Percentiles rank a stretch among this genome's conserved stretches.
Conservation (phyloP, 352 stramenopile genomes). For the Pythium coloratum region DNA sequence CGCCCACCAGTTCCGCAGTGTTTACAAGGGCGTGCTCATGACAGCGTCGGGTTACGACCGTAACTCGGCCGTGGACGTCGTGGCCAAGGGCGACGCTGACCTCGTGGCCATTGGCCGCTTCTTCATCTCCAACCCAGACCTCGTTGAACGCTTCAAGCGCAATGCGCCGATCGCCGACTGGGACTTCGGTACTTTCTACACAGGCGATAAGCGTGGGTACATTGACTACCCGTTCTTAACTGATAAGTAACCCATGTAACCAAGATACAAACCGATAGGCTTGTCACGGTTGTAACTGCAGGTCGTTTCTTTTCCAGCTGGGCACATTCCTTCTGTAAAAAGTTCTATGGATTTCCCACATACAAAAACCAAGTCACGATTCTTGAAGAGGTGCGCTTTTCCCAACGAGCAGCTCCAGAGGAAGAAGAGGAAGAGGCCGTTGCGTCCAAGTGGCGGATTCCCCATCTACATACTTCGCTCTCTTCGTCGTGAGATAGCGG, state of each 20-base stretch:
- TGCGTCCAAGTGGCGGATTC: not conserved
- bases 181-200: constrained; percentile 51
- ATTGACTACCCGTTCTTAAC: constrained; percentile 49
- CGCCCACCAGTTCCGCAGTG: constrained; percentile 22
- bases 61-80: constrained; percentile 26
- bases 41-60: constrained; percentile 27
- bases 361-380: constrained; percentile 21
- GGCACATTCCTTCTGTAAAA: constrained; percentile 10
- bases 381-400: constrained; percentile 20
- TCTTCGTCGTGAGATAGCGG: not conserved
- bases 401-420: not conserved
- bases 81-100: constrained; percentile 33
- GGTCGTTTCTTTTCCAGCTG: constrained; percentile 4
- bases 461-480: not conserved
- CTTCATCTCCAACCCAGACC: constrained; percentile 55
- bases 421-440: not conserved
- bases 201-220: constrained; percentile 47
- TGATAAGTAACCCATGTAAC: not conserved
- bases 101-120: constrained; percentile 39
- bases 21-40: constrained; percentile 35
- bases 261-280: not conserved
- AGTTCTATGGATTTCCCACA: not conserved
- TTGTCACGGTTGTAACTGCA: not conserved
- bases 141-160: constrained; percentile 34
- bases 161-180: constrained; percentile 33